These are phyloP conservation scores for Ustilago hordei DNA, from an alignment of 1,284 basidiomycete species.

Conservation along the genomic window DNA sequence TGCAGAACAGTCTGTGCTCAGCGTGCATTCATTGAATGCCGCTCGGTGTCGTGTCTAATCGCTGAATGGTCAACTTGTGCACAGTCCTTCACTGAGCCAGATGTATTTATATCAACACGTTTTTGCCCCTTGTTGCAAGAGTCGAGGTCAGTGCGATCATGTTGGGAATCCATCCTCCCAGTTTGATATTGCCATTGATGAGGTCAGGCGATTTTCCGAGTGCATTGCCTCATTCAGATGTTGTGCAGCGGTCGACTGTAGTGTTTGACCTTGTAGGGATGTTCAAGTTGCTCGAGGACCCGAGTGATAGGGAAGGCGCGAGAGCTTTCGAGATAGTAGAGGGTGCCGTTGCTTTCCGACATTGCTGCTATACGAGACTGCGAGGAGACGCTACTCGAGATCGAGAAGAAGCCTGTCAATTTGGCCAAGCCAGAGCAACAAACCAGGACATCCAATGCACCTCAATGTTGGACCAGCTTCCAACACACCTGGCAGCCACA, in stretches of 20 bases:
- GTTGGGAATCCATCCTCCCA: constrained; percentile 17
- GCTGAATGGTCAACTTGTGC: constrained; percentile 32
- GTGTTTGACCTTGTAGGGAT: constrained; percentile 20
- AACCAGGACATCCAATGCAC: neutral
- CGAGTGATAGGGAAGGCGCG: constrained; percentile 39
- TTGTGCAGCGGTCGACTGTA: constrained; percentile 12
- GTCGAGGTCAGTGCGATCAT: constrained; percentile 7
- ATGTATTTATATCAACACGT: constrained; percentile 21
- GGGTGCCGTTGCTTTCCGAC: constrained; percentile 9
- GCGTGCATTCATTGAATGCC: neutral
- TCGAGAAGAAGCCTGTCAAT: neutral
- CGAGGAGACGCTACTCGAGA: neutral
- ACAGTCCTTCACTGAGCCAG: constrained; percentile 30
- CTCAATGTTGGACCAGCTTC: neutral
- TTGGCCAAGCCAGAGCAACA: neutral
- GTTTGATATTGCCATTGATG: constrained; percentile 12
- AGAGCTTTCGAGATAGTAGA: constrained; percentile 47
- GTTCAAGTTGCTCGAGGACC: constrained; percentile 33
- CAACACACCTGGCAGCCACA: neutral
- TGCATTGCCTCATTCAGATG: constrained; percentile 25
- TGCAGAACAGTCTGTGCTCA: neutral
- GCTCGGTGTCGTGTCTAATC: constrained; percentile 9
- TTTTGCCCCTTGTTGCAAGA: constrained; percentile 17
- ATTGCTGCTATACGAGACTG: neutral
- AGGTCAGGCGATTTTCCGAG: constrained; percentile 38